Evolutionary conservation across 345 rosid genomes (phyloP).

Genomic region (Bruguiera gymnorhiza): DNA sequence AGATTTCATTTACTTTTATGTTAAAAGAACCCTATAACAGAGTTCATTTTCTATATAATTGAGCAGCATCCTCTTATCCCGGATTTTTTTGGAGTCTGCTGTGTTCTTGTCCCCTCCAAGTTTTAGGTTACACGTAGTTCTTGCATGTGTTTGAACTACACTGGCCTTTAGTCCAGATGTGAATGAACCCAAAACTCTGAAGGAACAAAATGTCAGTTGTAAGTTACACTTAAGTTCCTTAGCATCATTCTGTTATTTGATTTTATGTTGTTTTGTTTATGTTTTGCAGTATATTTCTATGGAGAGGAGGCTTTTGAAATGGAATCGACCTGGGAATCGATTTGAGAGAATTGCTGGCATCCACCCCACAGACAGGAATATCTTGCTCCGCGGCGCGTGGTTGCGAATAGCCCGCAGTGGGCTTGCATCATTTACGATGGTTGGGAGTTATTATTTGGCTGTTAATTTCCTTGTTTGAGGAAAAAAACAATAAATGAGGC

Average conservation of each 20-base stretch:
- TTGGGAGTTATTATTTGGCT: slow-evolving; percentile 64
- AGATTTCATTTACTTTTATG: too few species aligned
- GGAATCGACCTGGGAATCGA: slow-evolving; percentile 72
- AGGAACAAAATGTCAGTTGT: too few species aligned
- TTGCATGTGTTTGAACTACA: too few species aligned
- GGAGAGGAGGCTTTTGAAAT: slow-evolving; percentile 77
- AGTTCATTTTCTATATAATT: too few species aligned
- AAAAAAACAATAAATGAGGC: slow-evolving; percentile 1
- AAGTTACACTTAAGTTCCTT: neutral
- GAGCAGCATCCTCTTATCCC: too few species aligned
- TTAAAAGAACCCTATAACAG: too few species aligned
- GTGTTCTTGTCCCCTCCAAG: too few species aligned
- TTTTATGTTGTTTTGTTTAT: slow-evolving; percentile 19
- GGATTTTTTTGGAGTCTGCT: too few species aligned
- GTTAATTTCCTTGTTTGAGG: slow-evolving; percentile 22
- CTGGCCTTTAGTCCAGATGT: too few species aligned
- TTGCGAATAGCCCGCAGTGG: slow-evolving; percentile 70
- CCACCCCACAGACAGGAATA: slow-evolving; percentile 78
- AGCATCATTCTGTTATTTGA: neutral
- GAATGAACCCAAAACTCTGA: too few species aligned
- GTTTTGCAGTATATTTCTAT: slow-evolving; percentile 62
- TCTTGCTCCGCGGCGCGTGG: slow-evolving; percentile 65
- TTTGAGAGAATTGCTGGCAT: slow-evolving; percentile 84
- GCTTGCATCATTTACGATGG: slow-evolving; percentile 54
- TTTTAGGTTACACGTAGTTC: too few species aligned